phyloP scores from a whole-genome alignment of 2,329 filamentous ascomycete genomes.

The Aureobasidium pullulans region DNA sequence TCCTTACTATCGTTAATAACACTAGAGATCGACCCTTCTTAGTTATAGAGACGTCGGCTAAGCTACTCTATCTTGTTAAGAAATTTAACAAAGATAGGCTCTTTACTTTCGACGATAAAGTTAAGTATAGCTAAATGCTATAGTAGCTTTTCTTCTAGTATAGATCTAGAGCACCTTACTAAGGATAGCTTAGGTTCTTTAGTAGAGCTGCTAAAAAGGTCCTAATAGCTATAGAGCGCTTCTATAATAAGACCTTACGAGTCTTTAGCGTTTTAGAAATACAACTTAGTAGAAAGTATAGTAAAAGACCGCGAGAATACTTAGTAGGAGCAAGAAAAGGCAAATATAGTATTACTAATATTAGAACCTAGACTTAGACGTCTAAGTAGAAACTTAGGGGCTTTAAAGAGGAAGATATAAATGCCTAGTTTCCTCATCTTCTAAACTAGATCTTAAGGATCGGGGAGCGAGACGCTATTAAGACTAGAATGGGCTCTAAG shows the following conservation, averaged over 20 bases:
- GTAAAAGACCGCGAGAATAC: conserved; percentile 41
- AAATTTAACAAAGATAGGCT: conserved; percentile 41
- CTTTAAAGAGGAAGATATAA: conserved; percentile 42
- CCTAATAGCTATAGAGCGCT: conserved; percentile 44
- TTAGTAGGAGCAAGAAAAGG: conserved; percentile 47
- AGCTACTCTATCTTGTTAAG: conserved; percentile 47
- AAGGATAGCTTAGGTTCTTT: conserved; percentile 42
- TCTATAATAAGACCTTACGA: conserved; percentile 45
- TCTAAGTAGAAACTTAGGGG: conserved; percentile 38
- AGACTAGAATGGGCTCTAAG: conserved; percentile 37
- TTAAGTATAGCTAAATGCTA: conserved; percentile 42
- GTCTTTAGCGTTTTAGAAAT: conserved; percentile 51
- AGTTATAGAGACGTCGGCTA: conserved; percentile 47
- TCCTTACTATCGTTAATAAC: conserved; percentile 46
- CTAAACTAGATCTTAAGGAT: conserved; percentile 48
- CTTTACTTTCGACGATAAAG: conserved; percentile 46
- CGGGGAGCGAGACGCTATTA: conserved; percentile 41
- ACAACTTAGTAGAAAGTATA: conserved; percentile 45
- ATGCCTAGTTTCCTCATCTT: conserved; percentile 41
- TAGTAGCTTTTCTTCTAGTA: conserved; percentile 54
- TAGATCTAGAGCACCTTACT: conserved; percentile 35
- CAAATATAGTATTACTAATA: conserved; percentile 48
- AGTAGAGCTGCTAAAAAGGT: conserved; percentile 37
- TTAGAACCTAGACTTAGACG: conserved; percentile 47
- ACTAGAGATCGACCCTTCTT: conserved; percentile 40